A percentile compares a stretch with the other conserved stretches of the same genome.
Evolutionary conservation across 108 stramenopile genomes (phyloP).

Genomic region (Fragilariopsis cylindrus): DNA sequence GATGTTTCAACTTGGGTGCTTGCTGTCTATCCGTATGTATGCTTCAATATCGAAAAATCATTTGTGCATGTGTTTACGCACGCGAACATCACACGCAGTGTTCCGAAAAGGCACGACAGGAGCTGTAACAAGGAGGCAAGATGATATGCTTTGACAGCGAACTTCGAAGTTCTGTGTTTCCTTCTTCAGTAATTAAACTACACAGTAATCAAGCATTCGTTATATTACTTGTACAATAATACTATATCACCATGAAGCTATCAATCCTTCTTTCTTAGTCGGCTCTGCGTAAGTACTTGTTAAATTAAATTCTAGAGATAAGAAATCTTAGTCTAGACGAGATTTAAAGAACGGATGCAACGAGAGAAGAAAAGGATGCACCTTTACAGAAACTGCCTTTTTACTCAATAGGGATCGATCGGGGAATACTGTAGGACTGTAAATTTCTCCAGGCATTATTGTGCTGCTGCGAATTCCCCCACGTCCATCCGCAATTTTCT

Average conservation of each 20-base stretch:
- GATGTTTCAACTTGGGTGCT: too few species aligned
- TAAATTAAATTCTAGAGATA: not conserved
- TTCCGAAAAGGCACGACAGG: too few species aligned
- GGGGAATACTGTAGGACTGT: not conserved
- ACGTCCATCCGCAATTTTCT: not conserved
- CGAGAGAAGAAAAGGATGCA: not conserved
- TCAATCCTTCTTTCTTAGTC: conserved; percentile 44
- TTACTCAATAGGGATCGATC: not conserved
- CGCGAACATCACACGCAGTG: too few species aligned
- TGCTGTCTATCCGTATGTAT: too few species aligned
- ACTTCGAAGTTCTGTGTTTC: too few species aligned
- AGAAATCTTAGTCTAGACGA: too few species aligned
- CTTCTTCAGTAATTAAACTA: too few species aligned
- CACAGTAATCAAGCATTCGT: too few species aligned
- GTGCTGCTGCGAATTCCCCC: not conserved
- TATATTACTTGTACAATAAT: not conserved
- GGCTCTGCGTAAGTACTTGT: conserved; percentile 53
- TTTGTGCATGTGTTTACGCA: too few species aligned
- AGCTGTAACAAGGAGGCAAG: too few species aligned
- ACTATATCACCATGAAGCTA: conserved; percentile 62
- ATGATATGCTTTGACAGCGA: too few species aligned
- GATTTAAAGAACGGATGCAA: conserved; percentile 7
- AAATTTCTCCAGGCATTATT: not conserved
- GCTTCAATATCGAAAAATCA: too few species aligned
- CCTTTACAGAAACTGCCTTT: not conserved